Evolutionary conservation across 78 protist species (phyloP).

Genomic region (Emiliania huxleyi): DNA sequence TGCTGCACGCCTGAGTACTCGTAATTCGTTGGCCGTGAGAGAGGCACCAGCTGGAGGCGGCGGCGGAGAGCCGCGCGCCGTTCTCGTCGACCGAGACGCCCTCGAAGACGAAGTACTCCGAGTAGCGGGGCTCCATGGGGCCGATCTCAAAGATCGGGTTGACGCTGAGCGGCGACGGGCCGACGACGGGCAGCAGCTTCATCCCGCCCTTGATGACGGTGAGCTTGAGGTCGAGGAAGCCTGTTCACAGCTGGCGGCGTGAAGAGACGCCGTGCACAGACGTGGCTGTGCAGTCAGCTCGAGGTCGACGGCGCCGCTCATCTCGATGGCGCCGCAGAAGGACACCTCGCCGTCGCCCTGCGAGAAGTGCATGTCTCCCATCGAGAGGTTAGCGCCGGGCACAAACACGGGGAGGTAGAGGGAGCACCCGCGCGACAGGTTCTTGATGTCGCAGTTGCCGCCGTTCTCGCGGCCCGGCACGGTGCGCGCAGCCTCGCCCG

Average conservation of each 20-base stretch:
- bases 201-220: slow-evolving; percentile 23
- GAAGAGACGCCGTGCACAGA: too few species aligned
- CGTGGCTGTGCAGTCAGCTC: too few species aligned
- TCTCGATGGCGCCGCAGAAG: slow-evolving; percentile 39
- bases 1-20: slow-evolving; percentile 21
- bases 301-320: too few species aligned
- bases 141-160: slow-evolving; percentile 17
- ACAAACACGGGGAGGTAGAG: slow-evolving; percentile 1
- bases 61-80: too few species aligned
- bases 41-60: too few species aligned
- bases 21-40: too few species aligned
- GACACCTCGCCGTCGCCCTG: slow-evolving; percentile 21
- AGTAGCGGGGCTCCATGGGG: slow-evolving; percentile 14
- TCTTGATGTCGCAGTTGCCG: slow-evolving; percentile 34
- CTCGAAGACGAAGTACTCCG: slow-evolving; percentile 13
- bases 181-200: neutral
- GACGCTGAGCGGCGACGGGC: neutral
- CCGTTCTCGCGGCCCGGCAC: slow-evolving; percentile 35
- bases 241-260: too few species aligned
- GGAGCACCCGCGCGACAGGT: slow-evolving; percentile 22
- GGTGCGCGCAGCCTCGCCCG: neutral
- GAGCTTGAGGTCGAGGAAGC: neutral
- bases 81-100: slow-evolving; percentile 15
- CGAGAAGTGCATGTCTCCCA: slow-evolving; percentile 40
- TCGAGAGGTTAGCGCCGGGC: neutral